Evolutionary conservation across 345 rosid species (phyloP), one percentile per base, ranked within the genome.

Genomic region (Syzygium grande): DNA sequence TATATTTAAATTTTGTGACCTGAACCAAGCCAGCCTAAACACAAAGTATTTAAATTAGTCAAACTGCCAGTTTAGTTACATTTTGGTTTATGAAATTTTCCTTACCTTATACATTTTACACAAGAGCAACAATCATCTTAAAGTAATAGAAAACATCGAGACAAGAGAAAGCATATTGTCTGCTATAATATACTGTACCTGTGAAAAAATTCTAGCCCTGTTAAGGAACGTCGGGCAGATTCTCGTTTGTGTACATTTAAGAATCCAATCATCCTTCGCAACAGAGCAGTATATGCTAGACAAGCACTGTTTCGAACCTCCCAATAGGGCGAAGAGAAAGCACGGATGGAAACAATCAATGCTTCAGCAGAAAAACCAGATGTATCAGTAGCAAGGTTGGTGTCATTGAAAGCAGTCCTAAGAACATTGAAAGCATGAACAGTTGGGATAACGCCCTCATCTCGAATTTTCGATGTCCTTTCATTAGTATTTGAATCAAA

Each of bases 281-380:
- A 91, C 92, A 97, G 92, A 88, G 99, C 96, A 90, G 99, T 97
- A 89, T 95, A 97, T 63, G 99, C 97, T 79, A 93, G 94, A 87
- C 98, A 95, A 87, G 99, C 99, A 92, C 99, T 94, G 92, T 97
- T 97, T 84, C 99, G 92, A 53, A 97, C 94, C 94, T 97, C 99
- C 99, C 99, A 97, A 90, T 96, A 96, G 80, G 98, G 95, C 54
- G 99, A 97, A 91, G 99, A 95, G 91, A 96, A 97, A 30, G 99
- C 95, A 56, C 94, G 91, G 88, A 97, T 91, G 86, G 99, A 89
- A 89, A 93, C 89, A 89, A 95, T 94, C 93, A 97, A 91, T 51
- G 98, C 98, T 91, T 96, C 99, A 6, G 99, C 99, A 79, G 98
- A 93, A 91, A 97, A 97, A 65, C 99, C 99, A 87, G 99, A 97